A percentile compares a stretch with the other conserved stretches of the same genome.
Conservation (phyloP, 768 basidiomycete genomes). For the Podaxis sp. region DNA sequence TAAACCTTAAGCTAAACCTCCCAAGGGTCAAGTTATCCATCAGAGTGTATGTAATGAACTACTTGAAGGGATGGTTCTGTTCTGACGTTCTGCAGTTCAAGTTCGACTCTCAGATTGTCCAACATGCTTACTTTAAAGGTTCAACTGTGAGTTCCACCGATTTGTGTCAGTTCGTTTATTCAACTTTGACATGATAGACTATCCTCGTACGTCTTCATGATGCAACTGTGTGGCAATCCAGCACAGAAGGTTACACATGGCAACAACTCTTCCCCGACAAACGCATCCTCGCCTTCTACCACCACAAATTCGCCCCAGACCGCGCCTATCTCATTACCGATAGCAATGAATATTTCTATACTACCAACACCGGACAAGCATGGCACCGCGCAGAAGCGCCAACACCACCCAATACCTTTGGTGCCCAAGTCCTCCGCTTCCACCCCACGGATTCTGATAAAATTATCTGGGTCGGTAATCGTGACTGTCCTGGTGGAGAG, state of each 20-base stretch:
- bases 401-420: constrained; percentile 73
- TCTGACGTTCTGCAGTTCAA: constrained; percentile 41
- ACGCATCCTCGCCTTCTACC: constrained; percentile 78
- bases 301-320: constrained; percentile 74
- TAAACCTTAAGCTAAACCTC: constrained; percentile 60
- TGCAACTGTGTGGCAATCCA: constrained; percentile 85
- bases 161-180: background rate
- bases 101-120: constrained; percentile 61
- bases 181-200: constrained; percentile 41
- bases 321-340: constrained; percentile 90
- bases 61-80: background rate
- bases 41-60: constrained; percentile 51
- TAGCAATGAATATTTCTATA: constrained; percentile 60
- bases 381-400: constrained; percentile 67
- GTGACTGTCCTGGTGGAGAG: constrained; percentile 46
- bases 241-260: constrained; percentile 95
- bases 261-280: constrained; percentile 53
- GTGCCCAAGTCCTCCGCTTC: constrained; percentile 76
- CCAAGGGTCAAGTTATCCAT: constrained; percentile 73
- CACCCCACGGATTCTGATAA: constrained; percentile 73
- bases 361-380: constrained; percentile 71
- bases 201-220: constrained; percentile 80
- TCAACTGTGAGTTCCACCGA: constrained; percentile 49
- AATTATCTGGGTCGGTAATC: constrained; percentile 86
- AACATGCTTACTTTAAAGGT: constrained; percentile 81